Conservation (phyloP, 1,139 yeast species). For the Kazachstania sp. region DNA sequence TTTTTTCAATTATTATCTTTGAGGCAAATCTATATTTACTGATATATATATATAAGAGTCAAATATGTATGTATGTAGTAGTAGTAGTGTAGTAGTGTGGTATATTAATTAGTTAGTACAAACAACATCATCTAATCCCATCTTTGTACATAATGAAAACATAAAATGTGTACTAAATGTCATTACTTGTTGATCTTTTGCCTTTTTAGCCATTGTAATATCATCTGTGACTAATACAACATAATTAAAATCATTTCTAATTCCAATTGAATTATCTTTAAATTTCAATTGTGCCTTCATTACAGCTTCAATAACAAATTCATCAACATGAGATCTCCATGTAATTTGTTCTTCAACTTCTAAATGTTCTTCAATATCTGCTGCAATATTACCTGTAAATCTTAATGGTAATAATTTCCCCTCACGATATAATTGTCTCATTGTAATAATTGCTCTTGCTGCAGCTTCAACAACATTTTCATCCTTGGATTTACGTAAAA, state of each 20-base stretch:
- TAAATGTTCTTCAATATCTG: slow-evolving; percentile 44
- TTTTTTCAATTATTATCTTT: too few species aligned
- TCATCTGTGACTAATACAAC: slow-evolving; percentile 66
- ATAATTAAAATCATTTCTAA: slow-evolving; percentile 36
- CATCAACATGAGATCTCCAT: slow-evolving; percentile 37
- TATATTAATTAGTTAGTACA: slow-evolving; percentile 23
- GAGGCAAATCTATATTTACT: too few species aligned
- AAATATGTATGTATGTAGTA: too few species aligned
- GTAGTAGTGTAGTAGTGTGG: too few species aligned
- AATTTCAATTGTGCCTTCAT: slow-evolving; percentile 28
- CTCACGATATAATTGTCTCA: slow-evolving; percentile 57
- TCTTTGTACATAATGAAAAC: slow-evolving; percentile 27
- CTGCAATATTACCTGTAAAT: slow-evolving; percentile 58
- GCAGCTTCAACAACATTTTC: slow-evolving; percentile 75
- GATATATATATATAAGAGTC: too few species aligned
- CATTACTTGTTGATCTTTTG: slow-evolving; percentile 49
- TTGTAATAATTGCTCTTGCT: slow-evolving; percentile 65
- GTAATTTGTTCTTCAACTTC: slow-evolving; percentile 37
- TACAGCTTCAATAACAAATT: slow-evolving; percentile 34
- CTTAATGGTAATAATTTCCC: slow-evolving; percentile 52
- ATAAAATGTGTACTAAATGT: slow-evolving; percentile 30
- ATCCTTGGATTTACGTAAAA: slow-evolving; percentile 65
- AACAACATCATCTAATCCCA: slow-evolving; percentile 20
- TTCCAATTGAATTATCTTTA: neutral
- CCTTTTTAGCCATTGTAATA: slow-evolving; percentile 59